Percentiles rank a stretch among this genome's conserved stretches.
These are phyloP conservation scores for Leccinum obscurum DNA, from an alignment of 768 basidiomycete species.

Conservation along the genomic window DNA sequence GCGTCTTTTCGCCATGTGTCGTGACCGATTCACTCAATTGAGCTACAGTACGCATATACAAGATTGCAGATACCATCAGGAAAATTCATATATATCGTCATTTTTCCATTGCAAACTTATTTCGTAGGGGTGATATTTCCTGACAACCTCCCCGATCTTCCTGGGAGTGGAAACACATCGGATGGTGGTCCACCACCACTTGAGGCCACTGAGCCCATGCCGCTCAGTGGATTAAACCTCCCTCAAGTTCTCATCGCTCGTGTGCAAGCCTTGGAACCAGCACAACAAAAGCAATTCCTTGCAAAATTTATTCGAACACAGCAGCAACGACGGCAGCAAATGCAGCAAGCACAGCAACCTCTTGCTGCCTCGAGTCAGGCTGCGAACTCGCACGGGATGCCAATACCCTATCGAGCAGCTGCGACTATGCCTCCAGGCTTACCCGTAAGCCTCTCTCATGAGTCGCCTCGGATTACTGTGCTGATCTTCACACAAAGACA, in stretches of 20 bases:
- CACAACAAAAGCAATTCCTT: slow-evolving; percentile 23
- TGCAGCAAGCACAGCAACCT: slow-evolving; percentile 24
- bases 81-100: slow-evolving; percentile 41
- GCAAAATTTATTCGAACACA: slow-evolving; percentile 14
- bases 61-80: slow-evolving; percentile 51
- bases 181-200: slow-evolving; percentile 2
- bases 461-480: not conserved
- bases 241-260: slow-evolving; percentile 18
- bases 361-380: slow-evolving; percentile 14
- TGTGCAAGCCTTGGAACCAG: slow-evolving; percentile 26
- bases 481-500: slow-evolving; percentile 10
- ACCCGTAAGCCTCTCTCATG: slow-evolving; percentile 14
- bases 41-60: slow-evolving; percentile 47
- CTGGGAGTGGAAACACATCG: slow-evolving; percentile 23
- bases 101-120: slow-evolving; percentile 41
- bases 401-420: slow-evolving; percentile 8
- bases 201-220: slow-evolving; percentile 11
- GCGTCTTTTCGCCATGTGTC: slow-evolving; percentile 20
- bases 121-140: slow-evolving; percentile 55
- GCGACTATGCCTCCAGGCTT: slow-evolving; percentile 18
- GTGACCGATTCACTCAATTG: slow-evolving; percentile 1
- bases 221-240: not conserved
- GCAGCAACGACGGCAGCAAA: slow-evolving; percentile 29
- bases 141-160: slow-evolving; percentile 48
- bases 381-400: slow-evolving; percentile 17